Base-by-base conservation (phyloP, 2,329 filamentous ascomycete genomes). In the Paecilomyces niveus region DNA sequence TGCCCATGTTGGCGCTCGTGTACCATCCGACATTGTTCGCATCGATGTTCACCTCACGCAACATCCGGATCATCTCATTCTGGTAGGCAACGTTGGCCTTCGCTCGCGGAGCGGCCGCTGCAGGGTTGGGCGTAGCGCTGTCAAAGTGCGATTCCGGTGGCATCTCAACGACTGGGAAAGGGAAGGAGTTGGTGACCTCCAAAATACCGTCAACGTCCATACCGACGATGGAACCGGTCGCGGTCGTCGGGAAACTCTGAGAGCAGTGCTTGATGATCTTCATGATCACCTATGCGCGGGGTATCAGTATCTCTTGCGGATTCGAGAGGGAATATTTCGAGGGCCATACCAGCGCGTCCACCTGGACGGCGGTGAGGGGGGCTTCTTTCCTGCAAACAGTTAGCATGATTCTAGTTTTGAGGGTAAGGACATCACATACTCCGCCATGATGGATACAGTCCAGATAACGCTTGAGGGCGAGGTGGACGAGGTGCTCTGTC, bases 1-100 rank as follows among this genome's bases (percentile, higher is more conserved):
- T 97, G 76, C 94, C 94, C 90, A 99, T 95, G 76, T 92, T 96
- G 63, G 92, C 91, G 80, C 92, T 97, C 60, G 92, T 97, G 81
- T 99, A 99, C 92, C 92, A 99, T 70, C 94, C 94, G 61, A 96
- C 91, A 70, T 91, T 95, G 82, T 97, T 96, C 65, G 94, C 94
- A 75, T 99, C 94, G 60, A 97, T 90, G 76, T 97, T 99, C 71
- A 99, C 94, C 78, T 97, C 94, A 75, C 93, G 89, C 63, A 97
- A 81, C 76, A 94, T 92, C 72, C 92, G 89, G 77, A 99, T 93
- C 93, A 97, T 97, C 78, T 99, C 94, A 65, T 86, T 88, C 80
- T 96, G 90, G 79, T 99, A 97, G 67, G 82, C 78, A 22, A 88
- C 83, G 76, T 96, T 97, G 70, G 89, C 85, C 82, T 97, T 97